Conservation (phyloP, 805 yeast species). For the Suhomyces kilbournensis region DNA sequence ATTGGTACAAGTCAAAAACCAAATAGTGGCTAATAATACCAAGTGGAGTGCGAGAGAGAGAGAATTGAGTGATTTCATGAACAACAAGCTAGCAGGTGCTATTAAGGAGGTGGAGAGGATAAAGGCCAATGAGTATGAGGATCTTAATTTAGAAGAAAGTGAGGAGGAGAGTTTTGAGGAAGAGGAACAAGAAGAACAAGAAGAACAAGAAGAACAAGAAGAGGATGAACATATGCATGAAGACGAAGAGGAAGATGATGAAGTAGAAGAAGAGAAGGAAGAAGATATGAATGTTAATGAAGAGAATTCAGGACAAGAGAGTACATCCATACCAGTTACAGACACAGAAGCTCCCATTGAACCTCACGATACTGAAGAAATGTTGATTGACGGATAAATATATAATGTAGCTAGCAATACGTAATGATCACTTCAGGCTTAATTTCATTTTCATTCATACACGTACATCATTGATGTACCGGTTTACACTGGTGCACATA, state of each 20-base stretch:
- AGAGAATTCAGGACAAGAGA: neutral
- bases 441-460: neutral
- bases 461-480: no score
- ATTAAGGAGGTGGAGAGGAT: constrained; percentile 28
- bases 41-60: constrained; percentile 36
- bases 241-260: constrained; percentile 7
- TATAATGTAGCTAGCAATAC: neutral
- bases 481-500: no score
- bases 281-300: neutral
- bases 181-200: constrained; percentile 15
- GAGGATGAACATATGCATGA: constrained; percentile 15
- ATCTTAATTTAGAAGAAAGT: constrained; percentile 13
- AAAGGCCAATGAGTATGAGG: constrained; percentile 27
- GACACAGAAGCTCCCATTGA: neutral
- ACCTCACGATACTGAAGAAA: constrained; percentile 5
- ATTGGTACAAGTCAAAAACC: constrained; percentile 29
- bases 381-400: constrained; percentile 8
- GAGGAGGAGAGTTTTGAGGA: constrained; percentile 13
- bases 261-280: constrained; percentile 2
- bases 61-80: constrained; percentile 28
- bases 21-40: constrained; percentile 26
- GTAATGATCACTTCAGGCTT: no score
- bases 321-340: neutral
- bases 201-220: constrained; percentile 11
- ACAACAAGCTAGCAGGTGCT: constrained; percentile 21